These are phyloP conservation scores for Aspergillus costaricaensis DNA, from an alignment of 2,329 filamentous ascomycete genomes.

Conservation along the genomic window DNA sequence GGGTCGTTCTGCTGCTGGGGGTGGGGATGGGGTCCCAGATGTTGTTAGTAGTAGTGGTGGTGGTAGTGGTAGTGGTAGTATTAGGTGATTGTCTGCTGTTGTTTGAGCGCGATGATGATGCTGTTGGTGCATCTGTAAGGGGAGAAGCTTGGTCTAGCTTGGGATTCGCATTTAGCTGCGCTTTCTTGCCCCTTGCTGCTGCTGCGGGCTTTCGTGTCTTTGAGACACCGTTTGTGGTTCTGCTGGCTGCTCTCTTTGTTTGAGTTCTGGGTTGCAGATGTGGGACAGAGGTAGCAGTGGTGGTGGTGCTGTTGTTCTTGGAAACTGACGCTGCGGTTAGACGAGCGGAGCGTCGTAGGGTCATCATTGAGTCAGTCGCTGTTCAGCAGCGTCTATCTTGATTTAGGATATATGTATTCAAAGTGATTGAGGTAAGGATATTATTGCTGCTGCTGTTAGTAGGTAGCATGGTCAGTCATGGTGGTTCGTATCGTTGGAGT, in stretches of 20 bases:
- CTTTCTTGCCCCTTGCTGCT: constrained; percentile 28
- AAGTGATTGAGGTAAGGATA: not conserved
- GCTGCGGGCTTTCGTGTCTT: constrained; percentile 32
- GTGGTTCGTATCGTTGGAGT: not conserved
- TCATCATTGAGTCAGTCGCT: constrained; percentile 42
- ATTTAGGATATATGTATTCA: not conserved
- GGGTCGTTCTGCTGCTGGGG: constrained; percentile 45
- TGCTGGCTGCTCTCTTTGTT: constrained; percentile 22
- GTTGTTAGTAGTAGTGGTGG: constrained; percentile 21
- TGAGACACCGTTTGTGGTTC: constrained; percentile 29
- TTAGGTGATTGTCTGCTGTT: too few species aligned
- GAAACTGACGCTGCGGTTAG: constrained; percentile 36
- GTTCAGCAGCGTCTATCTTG: not conserved
- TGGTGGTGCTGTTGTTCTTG: constrained; percentile 17
- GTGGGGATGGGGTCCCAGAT: constrained; percentile 23
- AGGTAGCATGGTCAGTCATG: not conserved
- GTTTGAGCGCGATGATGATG: not conserved
- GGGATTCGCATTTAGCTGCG: constrained; percentile 1
- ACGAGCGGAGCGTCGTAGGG: constrained; percentile 55
- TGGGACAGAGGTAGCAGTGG: constrained; percentile 1
- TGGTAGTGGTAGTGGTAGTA: not conserved
- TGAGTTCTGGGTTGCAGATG: constrained; percentile 24
- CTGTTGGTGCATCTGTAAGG: not conserved
- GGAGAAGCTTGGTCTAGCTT: not conserved
- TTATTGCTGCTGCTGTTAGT: not conserved